These are phyloP conservation scores for Geum urbanum DNA, from an alignment of 306 rosid species.

Conservation along the genomic window DNA sequence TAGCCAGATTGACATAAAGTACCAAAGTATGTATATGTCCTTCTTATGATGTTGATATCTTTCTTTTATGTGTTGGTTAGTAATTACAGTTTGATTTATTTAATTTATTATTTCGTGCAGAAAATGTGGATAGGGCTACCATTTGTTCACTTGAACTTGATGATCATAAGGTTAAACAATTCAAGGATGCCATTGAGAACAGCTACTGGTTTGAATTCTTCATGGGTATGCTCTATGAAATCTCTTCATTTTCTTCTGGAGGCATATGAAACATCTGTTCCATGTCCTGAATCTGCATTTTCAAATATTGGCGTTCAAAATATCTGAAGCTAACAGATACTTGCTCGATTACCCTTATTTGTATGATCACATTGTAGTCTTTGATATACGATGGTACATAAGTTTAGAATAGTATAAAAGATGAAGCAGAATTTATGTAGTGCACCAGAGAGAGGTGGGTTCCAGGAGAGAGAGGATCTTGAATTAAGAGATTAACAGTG, in stretches of 20 bases:
- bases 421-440: background rate
- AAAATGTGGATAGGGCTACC: conserved; percentile 62
- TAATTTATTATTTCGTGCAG: conserved; percentile 35
- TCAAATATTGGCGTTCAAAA: too few species aligned
- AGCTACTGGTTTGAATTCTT: conserved; percentile 96
- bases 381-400: background rate
- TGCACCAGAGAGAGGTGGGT: background rate
- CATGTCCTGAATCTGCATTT: background rate
- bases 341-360: background rate
- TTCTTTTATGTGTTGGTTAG: conserved; percentile 16
- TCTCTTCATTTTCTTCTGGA: background rate
- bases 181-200: conserved; percentile 90
- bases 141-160: conserved; percentile 61
- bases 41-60: background rate
- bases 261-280: background rate
- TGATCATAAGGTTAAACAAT: conserved; percentile 65
- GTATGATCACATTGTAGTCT: background rate
- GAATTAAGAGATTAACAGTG: background rate
- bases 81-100: conserved; percentile 12
- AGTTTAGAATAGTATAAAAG: background rate
- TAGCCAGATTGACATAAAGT: conserved; percentile 77
- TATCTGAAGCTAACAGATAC: conserved; percentile 1
- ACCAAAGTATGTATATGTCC: conserved; percentile 45
- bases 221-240: conserved; percentile 65
- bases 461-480: background rate